A percentile compares a stretch with the other conserved stretches of the same genome.
Conservation (phyloP, 2,329 filamentous ascomycete species). For the Cladophialophora chaetospira region DNA sequence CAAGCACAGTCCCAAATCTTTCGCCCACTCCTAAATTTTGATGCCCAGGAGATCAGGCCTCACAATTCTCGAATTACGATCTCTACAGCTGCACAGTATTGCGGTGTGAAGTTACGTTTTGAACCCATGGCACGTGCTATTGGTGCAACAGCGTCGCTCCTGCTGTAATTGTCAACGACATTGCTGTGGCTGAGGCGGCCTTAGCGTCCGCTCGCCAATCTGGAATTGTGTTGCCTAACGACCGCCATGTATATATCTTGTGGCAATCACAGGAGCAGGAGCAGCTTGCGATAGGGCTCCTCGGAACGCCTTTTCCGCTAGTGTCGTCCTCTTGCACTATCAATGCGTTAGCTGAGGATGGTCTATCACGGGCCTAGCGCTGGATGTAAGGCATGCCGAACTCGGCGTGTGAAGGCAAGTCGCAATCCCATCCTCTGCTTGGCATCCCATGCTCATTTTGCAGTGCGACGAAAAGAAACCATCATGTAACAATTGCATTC, state of each 20-base stretch:
- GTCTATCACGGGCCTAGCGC: constrained; percentile 33
- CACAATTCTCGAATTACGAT: background rate
- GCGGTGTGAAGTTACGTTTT: background rate
- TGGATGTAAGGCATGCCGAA: constrained; percentile 33
- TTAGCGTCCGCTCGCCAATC: constrained; percentile 2
- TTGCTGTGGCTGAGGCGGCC: constrained; percentile 12
- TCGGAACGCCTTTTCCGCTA: constrained; percentile 1
- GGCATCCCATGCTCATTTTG: background rate
- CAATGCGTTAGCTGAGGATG: constrained; percentile 23
- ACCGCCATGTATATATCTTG: constrained; percentile 11
- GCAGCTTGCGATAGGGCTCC: constrained; percentile 15
- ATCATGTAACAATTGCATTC: constrained; percentile 33
- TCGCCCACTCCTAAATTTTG: background rate
- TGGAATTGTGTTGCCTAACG: constrained; percentile 13
- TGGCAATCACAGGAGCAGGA: background rate
- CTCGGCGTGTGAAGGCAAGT: constrained; percentile 32
- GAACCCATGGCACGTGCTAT: background rate
- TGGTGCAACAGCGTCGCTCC: background rate
- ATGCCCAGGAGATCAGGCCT: constrained; percentile 8
- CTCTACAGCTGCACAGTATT: background rate
- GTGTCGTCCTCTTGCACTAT: background rate
- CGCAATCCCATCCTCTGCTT: background rate
- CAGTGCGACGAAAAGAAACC: constrained; percentile 34
- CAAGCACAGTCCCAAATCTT: background rate
- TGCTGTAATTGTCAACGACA: constrained; percentile 4